A percentile compares a stretch with the other conserved stretches of the same genome.
Conservation (phyloP, 1,284 basidiomycete species). For the Bjerkandera adusta region DNA sequence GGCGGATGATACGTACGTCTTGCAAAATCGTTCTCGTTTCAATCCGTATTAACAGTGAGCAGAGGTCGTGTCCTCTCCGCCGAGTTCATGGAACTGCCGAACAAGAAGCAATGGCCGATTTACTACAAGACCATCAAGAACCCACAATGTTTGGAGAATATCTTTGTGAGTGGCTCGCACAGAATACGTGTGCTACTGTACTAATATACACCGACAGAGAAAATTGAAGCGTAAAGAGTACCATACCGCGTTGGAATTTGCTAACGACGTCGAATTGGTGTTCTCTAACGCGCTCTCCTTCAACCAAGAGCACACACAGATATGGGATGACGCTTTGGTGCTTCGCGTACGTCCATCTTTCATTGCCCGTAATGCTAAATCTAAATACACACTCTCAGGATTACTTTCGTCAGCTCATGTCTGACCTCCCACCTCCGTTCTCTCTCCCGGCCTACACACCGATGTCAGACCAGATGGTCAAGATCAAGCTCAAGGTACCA, state of each 20-base stretch:
- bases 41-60: conserved; percentile 11
- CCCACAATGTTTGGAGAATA: conserved; percentile 80
- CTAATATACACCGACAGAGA: conserved; percentile 47
- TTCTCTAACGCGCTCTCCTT: conserved; percentile 89
- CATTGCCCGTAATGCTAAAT: conserved; percentile 3
- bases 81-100: conserved; percentile 85
- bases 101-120: conserved; percentile 73
- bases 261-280: conserved; percentile 84
- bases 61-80: conserved; percentile 71
- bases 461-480: conserved; percentile 48
- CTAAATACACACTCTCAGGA: conserved; percentile 42
- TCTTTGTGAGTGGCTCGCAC: conserved; percentile 55
- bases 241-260: conserved; percentile 63
- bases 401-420: conserved; percentile 68
- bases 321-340: conserved; percentile 71
- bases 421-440: conserved; percentile 67
- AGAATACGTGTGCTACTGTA: not conserved
- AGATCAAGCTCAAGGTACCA: conserved; percentile 69
- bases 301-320: conserved; percentile 72
- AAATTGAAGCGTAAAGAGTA: conserved; percentile 77
- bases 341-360: conserved; percentile 50
- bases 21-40: not conserved
- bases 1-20: conserved; percentile 59
- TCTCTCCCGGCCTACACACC: conserved; percentile 53
- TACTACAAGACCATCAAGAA: conserved; percentile 87